These are phyloP conservation scores for Exophiala sp. DNA, from an alignment of 2,329 filamentous ascomycete species.

Conservation along the genomic window DNA sequence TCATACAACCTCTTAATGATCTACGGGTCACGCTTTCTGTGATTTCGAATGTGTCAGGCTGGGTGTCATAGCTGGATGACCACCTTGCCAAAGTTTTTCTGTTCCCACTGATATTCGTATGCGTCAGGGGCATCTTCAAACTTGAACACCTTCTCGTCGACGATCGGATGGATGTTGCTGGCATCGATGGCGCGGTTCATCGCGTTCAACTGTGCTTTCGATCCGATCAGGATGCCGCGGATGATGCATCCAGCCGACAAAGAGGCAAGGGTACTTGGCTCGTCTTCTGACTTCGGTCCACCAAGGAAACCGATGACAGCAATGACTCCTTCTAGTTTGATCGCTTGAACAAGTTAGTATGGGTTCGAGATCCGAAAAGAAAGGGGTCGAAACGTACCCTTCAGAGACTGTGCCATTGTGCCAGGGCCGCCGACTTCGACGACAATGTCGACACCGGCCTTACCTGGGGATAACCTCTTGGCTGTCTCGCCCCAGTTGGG, in stretches of 20 bases:
- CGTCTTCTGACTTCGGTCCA: slow-evolving; percentile 35
- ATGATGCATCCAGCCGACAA: slow-evolving; percentile 53
- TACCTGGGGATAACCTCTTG: slow-evolving; percentile 47
- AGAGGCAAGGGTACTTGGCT: slow-evolving; percentile 53
- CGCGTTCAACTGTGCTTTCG: slow-evolving; percentile 54
- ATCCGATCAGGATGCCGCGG: slow-evolving; percentile 57
- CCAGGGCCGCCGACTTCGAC: slow-evolving; percentile 64
- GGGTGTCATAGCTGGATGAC: slow-evolving; percentile 34
- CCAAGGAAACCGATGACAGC: slow-evolving; percentile 54
- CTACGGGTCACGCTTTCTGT: neutral
- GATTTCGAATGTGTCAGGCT: neutral
- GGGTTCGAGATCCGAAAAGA: neutral
- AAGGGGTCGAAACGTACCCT: slow-evolving; percentile 19
- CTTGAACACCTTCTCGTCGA: slow-evolving; percentile 56
- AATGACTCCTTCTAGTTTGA: slow-evolving; percentile 49
- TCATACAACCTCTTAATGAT: no score
- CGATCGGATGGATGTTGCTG: slow-evolving; percentile 57
- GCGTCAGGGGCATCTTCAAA: slow-evolving; percentile 53
- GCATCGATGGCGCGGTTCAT: slow-evolving; percentile 59
- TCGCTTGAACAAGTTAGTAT: slow-evolving; percentile 31
- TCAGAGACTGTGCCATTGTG: slow-evolving; percentile 57
- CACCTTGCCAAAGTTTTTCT: slow-evolving; percentile 57
- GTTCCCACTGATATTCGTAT: slow-evolving; percentile 53
- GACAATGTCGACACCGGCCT: slow-evolving; percentile 59
- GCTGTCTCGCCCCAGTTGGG: slow-evolving; percentile 60